Base-by-base conservation (phyloP, 441 rosid species). In the Oxalis stricta region DNA sequence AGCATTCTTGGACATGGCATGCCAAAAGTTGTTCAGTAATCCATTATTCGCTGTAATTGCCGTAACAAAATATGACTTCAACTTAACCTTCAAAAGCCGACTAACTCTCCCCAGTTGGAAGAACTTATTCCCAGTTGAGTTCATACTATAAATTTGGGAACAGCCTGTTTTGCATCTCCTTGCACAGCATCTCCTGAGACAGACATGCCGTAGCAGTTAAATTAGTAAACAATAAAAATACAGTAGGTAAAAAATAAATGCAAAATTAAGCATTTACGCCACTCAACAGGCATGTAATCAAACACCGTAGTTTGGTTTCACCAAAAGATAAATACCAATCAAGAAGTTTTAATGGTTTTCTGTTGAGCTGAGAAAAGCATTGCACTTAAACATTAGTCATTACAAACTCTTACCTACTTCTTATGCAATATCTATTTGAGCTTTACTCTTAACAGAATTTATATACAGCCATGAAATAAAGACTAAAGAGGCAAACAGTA, bases 141-240 rank as follows among this genome's bases (percentile, higher is more conserved):
- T 61, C 38, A 68, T 21, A 59, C 47, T 31, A 63, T 31, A 34
- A 68, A 20, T 50, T 41, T 56, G 33, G 66, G 18, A 10, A 52
- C 38, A n/a, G 42, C 31, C 26, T 49, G 53, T 44, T 68, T 56
- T 28, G 34, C 52, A 18, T 47, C 59, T 44, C 44, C 46, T 35
- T 46, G 38, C 44, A 10, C 48, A 31, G 18, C 38, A 33, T 56
- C 45, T 16, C 60, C 73, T 68, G 67, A 43, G 38, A 55, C 20
- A 52, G 33, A 15, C 3, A 50, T n/a, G n/a, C n/a, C n/a, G n/a
- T 18, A 2, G 14, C 38, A 26, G 4, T 26, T 11, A 6, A 6
- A 26, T 26, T 26, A 2, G 10, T 26, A 6, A 26, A 26, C 7
- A 11, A 26, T 8, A 26, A 26, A 26, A 26, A 26, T 26, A 6